Base-by-base conservation (phyloP, 371 early-diverging fungal species). In the Mortierella sp. region DNA sequence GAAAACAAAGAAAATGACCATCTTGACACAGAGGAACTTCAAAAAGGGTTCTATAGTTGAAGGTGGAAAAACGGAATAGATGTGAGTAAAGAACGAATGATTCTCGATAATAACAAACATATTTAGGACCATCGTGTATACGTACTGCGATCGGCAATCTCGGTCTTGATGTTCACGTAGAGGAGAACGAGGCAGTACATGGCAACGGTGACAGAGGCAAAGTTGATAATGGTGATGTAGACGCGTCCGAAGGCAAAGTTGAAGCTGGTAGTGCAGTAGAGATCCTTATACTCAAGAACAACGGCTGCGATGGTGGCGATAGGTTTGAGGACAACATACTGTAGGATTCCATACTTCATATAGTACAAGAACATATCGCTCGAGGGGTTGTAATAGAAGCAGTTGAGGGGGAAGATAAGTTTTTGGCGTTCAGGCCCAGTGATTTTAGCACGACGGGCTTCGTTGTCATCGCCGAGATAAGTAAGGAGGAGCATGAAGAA, bases 261-360 rank as follows among this genome's bases (percentile, higher is more conserved):
- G 77, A 87, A 92, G 55, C 88, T 88, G 48, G 90, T 87, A 10
- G 92, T 90, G 75, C 95, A 95, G 70, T 89, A 91, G 11, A 91
- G 75, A 24, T 89, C 93, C 45, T 82, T 76, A 52, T 84, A 83
- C 68, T 91, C 88, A 48, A 94, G 71, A 28, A 92, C 82, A n/a
- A 93, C 89, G 0, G 92, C 89, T 11, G 90, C 80, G n/a, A 94
- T 71, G n/a, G 93, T 94, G 58, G 89, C 81, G 16, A 90, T 47
- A 11, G 94, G 94, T 63, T 92, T 89, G 79, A 95, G 75, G 6
- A 93, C 84, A 8, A 91, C 92, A 70, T 95, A 95, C 82, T 95
- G 95, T 75, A 95, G 87, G 58, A 92, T 90, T 28, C 91, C 90
- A 73, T 90, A 90, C 75, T 91, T 91, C 73, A 90, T 89, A 71